phyloP scores from a whole-genome alignment of 139 green algal species.

The Chlamydomonas sphaeroides region DNA sequence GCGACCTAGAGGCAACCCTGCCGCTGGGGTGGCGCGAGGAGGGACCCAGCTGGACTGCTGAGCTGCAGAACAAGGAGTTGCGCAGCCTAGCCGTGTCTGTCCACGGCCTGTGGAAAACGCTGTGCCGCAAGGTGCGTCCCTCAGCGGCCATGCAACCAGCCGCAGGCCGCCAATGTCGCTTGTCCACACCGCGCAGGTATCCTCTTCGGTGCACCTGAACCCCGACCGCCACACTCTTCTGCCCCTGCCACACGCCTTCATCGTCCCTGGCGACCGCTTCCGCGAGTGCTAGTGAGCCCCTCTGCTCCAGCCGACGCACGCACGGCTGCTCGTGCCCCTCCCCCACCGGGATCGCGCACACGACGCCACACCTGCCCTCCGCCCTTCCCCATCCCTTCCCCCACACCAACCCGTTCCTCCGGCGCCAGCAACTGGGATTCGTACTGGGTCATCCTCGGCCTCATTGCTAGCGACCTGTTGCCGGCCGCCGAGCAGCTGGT shows the following conservation, averaged over 20 bases:
- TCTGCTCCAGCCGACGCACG: too few species aligned
- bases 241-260: slow-evolving; percentile 73
- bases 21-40: background rate
- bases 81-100: background rate
- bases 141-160: background rate
- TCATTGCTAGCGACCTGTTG: slow-evolving; percentile 81
- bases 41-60: background rate
- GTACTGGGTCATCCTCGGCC: slow-evolving; percentile 85
- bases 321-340: too few species aligned
- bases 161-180: slow-evolving; percentile 2
- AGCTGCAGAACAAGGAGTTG: background rate
- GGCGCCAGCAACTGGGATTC: slow-evolving; percentile 86
- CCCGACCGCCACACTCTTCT: slow-evolving; percentile 73
- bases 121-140: slow-evolving; percentile 31
- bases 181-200: slow-evolving; percentile 1
- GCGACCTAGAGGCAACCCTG: slow-evolving; percentile 3
- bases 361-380: too few species aligned
- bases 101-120: slow-evolving; percentile 22
- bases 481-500: slow-evolving; percentile 69
- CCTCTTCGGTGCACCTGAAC: background rate
- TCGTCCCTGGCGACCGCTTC: slow-evolving; percentile 89
- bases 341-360: too few species aligned
- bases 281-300: slow-evolving; percentile 77
- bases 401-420: background rate
- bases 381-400: too few species aligned